phyloP scores from a whole-genome alignment of 2,329 filamentous ascomycete genomes.

The Penicillium sp. region DNA sequence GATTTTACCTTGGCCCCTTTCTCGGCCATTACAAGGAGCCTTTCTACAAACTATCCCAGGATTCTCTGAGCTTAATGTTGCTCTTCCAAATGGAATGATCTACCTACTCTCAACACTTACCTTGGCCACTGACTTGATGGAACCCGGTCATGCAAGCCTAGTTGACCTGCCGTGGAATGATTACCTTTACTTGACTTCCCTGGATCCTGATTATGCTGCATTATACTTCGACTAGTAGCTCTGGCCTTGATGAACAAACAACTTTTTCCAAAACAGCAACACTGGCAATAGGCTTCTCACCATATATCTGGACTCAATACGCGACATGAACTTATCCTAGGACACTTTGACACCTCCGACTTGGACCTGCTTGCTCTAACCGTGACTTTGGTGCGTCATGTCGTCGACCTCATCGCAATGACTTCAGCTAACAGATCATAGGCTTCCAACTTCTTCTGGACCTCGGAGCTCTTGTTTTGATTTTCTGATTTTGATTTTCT shows the following conservation, averaged over 20 bases:
- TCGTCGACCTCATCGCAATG: no score
- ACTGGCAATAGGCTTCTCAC: constrained; percentile 5
- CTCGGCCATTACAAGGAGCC: constrained; percentile 11
- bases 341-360: constrained; percentile 2
- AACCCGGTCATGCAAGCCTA: constrained; percentile 8
- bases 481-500: constrained; percentile 5
- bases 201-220: constrained; percentile 10
- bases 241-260: background rate
- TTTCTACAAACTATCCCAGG: constrained; percentile 8
- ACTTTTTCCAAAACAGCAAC: background rate
- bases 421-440: background rate
- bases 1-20: constrained; percentile 6
- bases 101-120: constrained; percentile 14
- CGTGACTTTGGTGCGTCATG: constrained; percentile 17
- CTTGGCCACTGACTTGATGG: constrained; percentile 16
- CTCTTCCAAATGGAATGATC: constrained; percentile 10
- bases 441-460: constrained; percentile 16
- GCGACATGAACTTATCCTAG: constrained; percentile 7
- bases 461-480: constrained; percentile 12
- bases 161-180: constrained; percentile 6
- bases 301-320: constrained; percentile 1
- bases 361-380: constrained; percentile 4
- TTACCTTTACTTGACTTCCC: background rate
- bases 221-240: constrained; percentile 10
- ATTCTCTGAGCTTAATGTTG: constrained; percentile 20